Base-by-base conservation (phyloP, 2,329 filamentous ascomycete genomes). In the Colletotrichum nymphaeae region DNA sequence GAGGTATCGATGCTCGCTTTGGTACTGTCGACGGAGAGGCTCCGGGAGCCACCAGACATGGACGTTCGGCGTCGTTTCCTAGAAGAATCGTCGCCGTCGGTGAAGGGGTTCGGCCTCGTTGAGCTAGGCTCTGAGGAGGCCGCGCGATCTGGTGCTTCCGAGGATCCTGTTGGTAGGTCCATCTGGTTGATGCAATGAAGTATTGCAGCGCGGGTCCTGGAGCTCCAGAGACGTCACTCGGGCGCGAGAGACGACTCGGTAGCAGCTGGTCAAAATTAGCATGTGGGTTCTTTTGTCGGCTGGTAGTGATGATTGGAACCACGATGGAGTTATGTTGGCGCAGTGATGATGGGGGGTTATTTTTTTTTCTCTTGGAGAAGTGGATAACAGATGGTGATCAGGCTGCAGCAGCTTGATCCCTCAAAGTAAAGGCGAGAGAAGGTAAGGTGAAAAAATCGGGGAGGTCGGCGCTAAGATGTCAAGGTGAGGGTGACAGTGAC, bases 41-140 rank as follows among this genome's bases (percentile, higher is more conserved):
- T 88, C 72, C 87, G 85, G 30, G 90, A 91, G 70, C 84, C 86
- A 22, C 71, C 71, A 69, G 87, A 87, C 64, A 86, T 82, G 16
- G 90, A 92, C 35, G 90, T 91, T 76, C 90, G 88, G 75, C 89
- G 90, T 65, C 91, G 89, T 81, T 93, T 93, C 76, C 90, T 86
- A 69, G 90, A 86, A 55, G 87, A 85, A 59, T 82, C 78, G 76
- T 90, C 88, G 79, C 82, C 84, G 81, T 91, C 89, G 83, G 91
- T 87, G 80, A 92, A 92, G 53, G 91, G 91, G 76, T 92, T 92
- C 65, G 89, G 89, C 75, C 91, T 88, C 77, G 88, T 90, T 78
- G 90, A 89, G 81, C 87, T 87, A 81, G 89, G 88, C 84, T 93
- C 91, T 82, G 88, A 88, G 78, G 90, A 92, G 82, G 86, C 85